These are phyloP conservation scores for Saccharomyces hybrid DNA, from an alignment of 1,139 yeast species.

Conservation along the genomic window DNA sequence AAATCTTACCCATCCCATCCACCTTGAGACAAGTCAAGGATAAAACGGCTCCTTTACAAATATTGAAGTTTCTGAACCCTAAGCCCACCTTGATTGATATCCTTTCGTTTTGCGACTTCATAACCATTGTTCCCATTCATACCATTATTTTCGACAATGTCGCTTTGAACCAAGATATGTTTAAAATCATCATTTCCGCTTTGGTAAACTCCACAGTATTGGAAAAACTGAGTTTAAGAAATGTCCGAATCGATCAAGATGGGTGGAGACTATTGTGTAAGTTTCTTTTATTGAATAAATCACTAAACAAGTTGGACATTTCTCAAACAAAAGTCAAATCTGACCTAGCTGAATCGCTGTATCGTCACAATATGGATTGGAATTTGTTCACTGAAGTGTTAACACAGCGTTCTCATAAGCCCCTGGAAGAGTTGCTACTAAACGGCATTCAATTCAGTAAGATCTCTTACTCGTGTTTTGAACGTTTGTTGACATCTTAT, in stretches of 20 bases:
- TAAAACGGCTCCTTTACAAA: slow-evolving; percentile 67
- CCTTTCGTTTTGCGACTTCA: slow-evolving; percentile 78
- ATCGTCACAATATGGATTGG: slow-evolving; percentile 74
- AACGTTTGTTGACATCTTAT: slow-evolving; percentile 39
- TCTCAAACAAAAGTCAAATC: slow-evolving; percentile 61
- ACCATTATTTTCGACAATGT: slow-evolving; percentile 81
- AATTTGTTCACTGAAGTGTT: slow-evolving; percentile 56
- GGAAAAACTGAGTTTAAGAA: slow-evolving; percentile 68
- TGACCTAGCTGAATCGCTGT: slow-evolving; percentile 44
- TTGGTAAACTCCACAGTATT: slow-evolving; percentile 49
- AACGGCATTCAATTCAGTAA: slow-evolving; percentile 61
- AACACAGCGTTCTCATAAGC: slow-evolving; percentile 43
- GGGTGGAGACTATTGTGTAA: slow-evolving; percentile 78
- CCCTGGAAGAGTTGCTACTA: slow-evolving; percentile 67
- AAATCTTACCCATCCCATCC: slow-evolving; percentile 69
- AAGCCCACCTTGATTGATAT: slow-evolving; percentile 86
- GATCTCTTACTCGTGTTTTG: slow-evolving; percentile 38
- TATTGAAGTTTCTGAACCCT: slow-evolving; percentile 75
- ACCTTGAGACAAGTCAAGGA: slow-evolving; percentile 68
- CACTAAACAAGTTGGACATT: slow-evolving; percentile 62
- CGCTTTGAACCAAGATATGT: slow-evolving; percentile 70
- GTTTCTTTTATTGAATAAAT: slow-evolving; percentile 51
- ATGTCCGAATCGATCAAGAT: slow-evolving; percentile 59
- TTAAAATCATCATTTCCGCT: slow-evolving; percentile 58
- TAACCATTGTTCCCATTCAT: slow-evolving; percentile 74